Evolutionary conservation across 225 moss, liverwort and hornwort genomes (phyloP).

Genomic region (Pseudoscleropodium purum): DNA sequence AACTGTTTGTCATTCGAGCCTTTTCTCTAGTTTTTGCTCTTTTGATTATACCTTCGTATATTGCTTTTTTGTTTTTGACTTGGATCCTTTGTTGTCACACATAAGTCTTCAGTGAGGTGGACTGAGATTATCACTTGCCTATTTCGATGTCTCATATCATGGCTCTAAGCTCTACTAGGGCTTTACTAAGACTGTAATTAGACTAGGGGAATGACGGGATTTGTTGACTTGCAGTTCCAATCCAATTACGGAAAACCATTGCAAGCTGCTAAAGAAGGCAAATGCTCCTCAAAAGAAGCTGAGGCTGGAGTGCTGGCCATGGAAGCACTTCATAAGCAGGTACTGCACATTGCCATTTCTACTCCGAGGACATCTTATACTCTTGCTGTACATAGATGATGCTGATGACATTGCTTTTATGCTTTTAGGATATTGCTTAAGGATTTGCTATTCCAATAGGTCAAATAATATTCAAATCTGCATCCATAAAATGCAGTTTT

Average conservation of each 20-base stretch:
- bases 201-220: background rate
- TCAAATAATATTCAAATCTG: background rate
- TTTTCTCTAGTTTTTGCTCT: background rate
- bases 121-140: background rate
- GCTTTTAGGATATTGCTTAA: background rate
- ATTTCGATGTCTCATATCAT: background rate
- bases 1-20: background rate
- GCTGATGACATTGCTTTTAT: background rate
- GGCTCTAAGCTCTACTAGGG: background rate
- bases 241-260: conserved; percentile 79
- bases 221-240: conserved; percentile 56
- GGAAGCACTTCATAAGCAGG: conserved; percentile 97
- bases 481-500: background rate
- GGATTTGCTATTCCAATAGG: background rate
- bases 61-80: background rate
- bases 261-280: conserved; percentile 75
- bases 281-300: conserved; percentile 79
- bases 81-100: background rate
- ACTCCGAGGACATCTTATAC: background rate
- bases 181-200: background rate
- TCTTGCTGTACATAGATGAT: background rate
- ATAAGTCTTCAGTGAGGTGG: background rate
- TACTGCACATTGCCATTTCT: background rate
- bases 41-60: background rate
- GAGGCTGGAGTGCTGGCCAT: conserved; percentile 85